Evolutionary conservation across 2,329 filamentous ascomycete genomes (phyloP).

Genomic region (Pestalotiopsis sp.): DNA sequence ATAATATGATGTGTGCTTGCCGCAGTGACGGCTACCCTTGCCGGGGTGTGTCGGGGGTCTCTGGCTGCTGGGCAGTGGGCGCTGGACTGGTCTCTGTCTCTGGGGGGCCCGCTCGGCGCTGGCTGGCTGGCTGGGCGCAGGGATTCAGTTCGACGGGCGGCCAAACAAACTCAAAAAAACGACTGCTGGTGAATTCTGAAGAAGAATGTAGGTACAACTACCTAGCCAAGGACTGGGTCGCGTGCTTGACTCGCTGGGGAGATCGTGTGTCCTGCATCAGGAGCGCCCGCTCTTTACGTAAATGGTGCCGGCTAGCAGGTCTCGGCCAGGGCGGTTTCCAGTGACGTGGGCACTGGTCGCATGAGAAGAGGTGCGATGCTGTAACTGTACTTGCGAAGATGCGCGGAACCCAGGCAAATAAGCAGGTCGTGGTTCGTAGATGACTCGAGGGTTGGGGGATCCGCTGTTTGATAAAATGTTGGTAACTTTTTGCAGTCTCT

Average conservation of each 20-base stretch:
- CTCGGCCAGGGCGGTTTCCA: constrained; percentile 10
- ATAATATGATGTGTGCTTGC: neutral
- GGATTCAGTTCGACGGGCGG: neutral
- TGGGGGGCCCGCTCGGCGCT: too few species aligned
- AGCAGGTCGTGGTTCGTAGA: constrained; percentile 9
- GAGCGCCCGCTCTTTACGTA: constrained; percentile 10
- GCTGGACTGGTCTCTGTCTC: too few species aligned
- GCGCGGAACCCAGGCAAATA: neutral
- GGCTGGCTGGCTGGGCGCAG: neutral
- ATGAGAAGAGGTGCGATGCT: neutral
- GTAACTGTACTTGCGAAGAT: neutral
- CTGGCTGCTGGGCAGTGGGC: too few species aligned
- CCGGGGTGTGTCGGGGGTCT: neutral
- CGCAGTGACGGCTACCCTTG: neutral
- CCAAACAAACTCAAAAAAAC: neutral
- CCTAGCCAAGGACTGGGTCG: neutral
- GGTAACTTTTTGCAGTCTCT: neutral
- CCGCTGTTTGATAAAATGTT: too few species aligned
- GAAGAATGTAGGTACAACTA: neutral
- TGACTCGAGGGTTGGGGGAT: neutral
- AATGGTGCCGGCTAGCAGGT: constrained; percentile 4
- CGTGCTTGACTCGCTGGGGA: constrained; percentile 7
- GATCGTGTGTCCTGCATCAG: constrained; percentile 12
- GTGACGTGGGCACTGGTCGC: constrained; percentile 4
- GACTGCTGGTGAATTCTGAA: neutral